phyloP scores from a whole-genome alignment of 768 basidiomycete species.

The Macrolepiota albuminosa region DNA sequence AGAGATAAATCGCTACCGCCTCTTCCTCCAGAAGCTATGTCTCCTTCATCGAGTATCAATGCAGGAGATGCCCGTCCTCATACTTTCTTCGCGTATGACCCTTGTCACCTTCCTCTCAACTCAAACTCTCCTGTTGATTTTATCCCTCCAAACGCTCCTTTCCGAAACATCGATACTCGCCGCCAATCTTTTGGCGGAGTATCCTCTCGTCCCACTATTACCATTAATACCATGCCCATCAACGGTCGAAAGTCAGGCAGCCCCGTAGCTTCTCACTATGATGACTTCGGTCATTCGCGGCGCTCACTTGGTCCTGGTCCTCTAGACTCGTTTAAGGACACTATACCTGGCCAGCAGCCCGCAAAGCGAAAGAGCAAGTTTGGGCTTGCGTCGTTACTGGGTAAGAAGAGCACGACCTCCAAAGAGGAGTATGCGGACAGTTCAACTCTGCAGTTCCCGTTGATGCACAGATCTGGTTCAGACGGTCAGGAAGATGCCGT shows the following conservation, averaged over 20 bases:
- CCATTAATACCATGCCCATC: conserved; percentile 45
- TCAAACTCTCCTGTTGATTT: conserved; percentile 45
- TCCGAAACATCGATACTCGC: conserved; percentile 51
- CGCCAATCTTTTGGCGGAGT: conserved; percentile 77
- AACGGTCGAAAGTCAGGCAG: conserved; percentile 27
- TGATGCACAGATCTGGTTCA: conserved; percentile 37
- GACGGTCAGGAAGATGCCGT: conserved; percentile 47
- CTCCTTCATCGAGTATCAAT: conserved; percentile 29
- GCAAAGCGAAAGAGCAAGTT: conserved; percentile 73
- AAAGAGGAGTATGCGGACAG: conserved; percentile 28
- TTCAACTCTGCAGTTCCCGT: conserved; percentile 42
- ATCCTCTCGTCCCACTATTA: conserved; percentile 50
- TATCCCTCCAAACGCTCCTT: conserved; percentile 58
- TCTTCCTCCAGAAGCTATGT: conserved; percentile 50
- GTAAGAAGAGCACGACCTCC: conserved; percentile 41
- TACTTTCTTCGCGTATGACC: conserved; percentile 61
- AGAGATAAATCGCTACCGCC: conserved; percentile 80
- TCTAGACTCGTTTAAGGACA: conserved; percentile 31
- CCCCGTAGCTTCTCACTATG: conserved; percentile 44
- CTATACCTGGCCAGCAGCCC: conserved; percentile 15
- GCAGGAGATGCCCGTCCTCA: conserved; percentile 50
- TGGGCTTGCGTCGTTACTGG: conserved; percentile 61
- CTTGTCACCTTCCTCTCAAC: conserved; percentile 43
- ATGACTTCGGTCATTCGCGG: conserved; percentile 70
- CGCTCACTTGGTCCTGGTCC: conserved; percentile 48